These are phyloP conservation scores for Leccinum aurantiacum DNA, from an alignment of 768 basidiomycete species.

Conservation along the genomic window DNA sequence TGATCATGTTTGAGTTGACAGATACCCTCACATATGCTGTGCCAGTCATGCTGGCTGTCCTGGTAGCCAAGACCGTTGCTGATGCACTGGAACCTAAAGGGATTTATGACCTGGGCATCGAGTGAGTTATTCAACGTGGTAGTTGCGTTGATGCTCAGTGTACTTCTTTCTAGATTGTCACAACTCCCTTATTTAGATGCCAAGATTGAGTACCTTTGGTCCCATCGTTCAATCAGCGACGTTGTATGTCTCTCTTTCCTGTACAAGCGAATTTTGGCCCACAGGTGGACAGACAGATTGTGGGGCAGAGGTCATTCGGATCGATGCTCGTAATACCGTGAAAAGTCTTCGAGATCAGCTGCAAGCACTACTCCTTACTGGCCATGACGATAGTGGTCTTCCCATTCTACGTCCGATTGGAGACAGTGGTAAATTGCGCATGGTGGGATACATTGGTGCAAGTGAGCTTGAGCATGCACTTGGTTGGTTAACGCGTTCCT, in stretches of 20 bases:
- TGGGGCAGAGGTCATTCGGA: slow-evolving; percentile 65
- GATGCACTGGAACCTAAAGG: slow-evolving; percentile 63
- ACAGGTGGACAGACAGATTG: slow-evolving; percentile 54
- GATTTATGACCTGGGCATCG: slow-evolving; percentile 96
- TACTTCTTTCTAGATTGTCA: slow-evolving; percentile 47
- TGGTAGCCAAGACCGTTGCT: slow-evolving; percentile 52
- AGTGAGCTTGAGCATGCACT: slow-evolving; percentile 95
- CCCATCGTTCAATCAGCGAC: slow-evolving; percentile 67
- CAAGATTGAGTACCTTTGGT: slow-evolving; percentile 91
- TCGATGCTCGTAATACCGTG: slow-evolving; percentile 77
- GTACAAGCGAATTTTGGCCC: neutral
- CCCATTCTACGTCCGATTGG: slow-evolving; percentile 67
- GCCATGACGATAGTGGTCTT: slow-evolving; percentile 80
- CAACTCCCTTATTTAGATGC: slow-evolving; percentile 91
- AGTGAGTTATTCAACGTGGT: slow-evolving; percentile 37
- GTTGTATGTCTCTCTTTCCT: slow-evolving; percentile 53
- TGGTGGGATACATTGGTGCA: slow-evolving; percentile 89
- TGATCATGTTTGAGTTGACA: slow-evolving; percentile 95
- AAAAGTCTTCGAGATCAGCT: slow-evolving; percentile 72
- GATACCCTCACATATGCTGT: slow-evolving; percentile 90
- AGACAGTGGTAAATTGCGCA: slow-evolving; percentile 48
- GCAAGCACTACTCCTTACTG: slow-evolving; percentile 51
- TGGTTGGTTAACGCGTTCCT: slow-evolving; percentile 46
- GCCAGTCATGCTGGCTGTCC: slow-evolving; percentile 83
- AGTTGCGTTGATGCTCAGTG: neutral